A percentile compares a stretch with the other conserved stretches of the same genome.
Conservation (phyloP, 495 filamentous ascomycete genomes). For the Aspergillus bertholletiae region DNA sequence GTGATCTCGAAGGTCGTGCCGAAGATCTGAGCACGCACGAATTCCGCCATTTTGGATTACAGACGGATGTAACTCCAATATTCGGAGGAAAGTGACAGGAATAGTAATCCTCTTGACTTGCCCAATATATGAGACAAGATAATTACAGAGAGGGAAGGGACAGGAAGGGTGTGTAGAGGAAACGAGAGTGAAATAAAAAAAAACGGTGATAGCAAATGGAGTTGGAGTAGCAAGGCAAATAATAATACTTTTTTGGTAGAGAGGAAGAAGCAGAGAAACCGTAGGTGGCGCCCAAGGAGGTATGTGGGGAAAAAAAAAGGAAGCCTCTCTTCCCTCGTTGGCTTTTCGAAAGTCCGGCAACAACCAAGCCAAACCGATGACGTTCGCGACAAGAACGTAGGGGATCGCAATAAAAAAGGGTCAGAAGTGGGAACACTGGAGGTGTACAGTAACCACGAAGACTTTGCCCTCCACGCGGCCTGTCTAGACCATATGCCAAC, state of each 20-base stretch:
- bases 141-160: background rate
- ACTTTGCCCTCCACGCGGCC: constrained; percentile 14
- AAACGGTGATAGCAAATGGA: constrained; percentile 1
- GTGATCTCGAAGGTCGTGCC: constrained; percentile 99
- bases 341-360: constrained; percentile 21
- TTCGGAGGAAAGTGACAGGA: constrained; percentile 9
- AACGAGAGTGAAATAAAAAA: constrained; percentile 1
- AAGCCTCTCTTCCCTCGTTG: constrained; percentile 15
- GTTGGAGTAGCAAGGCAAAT: constrained; percentile 3
- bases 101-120: background rate
- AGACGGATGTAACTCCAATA: constrained; percentile 10
- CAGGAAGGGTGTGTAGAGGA: background rate
- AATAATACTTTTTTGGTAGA: constrained; percentile 13
- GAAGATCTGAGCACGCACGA: constrained; percentile 98
- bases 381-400: constrained; percentile 29
- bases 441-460: constrained; percentile 4
- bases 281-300: constrained; percentile 21
- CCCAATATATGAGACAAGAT: background rate
- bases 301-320: constrained; percentile 34
- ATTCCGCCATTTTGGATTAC: constrained; percentile 80
- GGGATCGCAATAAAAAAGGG: constrained; percentile 15
- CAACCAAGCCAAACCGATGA: constrained; percentile 38
- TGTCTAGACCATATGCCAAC: constrained; percentile 19
- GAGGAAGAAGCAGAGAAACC: constrained; percentile 17
- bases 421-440: constrained; percentile 7